Percentiles rank a stretch among this genome's conserved stretches.
These are phyloP conservation scores for Isatis tinctoria DNA, from an alignment of 345 rosid genomes.

Conservation along the genomic window DNA sequence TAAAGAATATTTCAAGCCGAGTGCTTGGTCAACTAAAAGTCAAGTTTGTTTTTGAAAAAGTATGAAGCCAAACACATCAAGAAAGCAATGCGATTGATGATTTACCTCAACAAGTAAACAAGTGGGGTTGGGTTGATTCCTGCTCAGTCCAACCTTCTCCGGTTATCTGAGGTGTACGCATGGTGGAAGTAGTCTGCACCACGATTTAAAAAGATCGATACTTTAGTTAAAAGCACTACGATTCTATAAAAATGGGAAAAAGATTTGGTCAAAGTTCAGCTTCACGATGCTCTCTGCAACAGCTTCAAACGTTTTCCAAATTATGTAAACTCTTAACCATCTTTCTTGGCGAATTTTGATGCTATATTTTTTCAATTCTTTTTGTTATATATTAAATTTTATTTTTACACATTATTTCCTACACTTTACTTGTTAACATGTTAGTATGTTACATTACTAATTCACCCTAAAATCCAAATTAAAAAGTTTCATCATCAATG, in stretches of 20 bases:
- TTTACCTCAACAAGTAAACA: not conserved
- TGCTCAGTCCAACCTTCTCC: not conserved
- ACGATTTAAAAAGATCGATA: too few relatives aligned
- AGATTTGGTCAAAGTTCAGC: not conserved
- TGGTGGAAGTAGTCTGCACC: not conserved
- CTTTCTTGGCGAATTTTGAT: too few relatives aligned
- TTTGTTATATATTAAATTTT: too few relatives aligned
- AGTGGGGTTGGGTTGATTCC: not conserved
- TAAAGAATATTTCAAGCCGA: too few relatives aligned
- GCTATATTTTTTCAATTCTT: too few relatives aligned
- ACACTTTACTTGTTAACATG: too few relatives aligned
- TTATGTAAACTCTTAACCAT: not conserved
- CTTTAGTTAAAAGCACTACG: not conserved
- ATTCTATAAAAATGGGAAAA: not conserved
- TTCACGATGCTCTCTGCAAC: not conserved
- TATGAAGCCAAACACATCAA: not conserved
- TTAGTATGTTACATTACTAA: too few relatives aligned
- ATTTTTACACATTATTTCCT: too few relatives aligned
- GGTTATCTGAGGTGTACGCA: not conserved
- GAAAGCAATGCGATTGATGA: not conserved
- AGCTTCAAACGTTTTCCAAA: not conserved
- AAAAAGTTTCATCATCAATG: too few relatives aligned
- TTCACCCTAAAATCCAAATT: too few relatives aligned
- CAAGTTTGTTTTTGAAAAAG: not conserved
- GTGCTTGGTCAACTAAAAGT: conserved; percentile 27